Conservation (phyloP, 371 early-diverging fungal genomes). For the Mortierella sp. region DNA sequence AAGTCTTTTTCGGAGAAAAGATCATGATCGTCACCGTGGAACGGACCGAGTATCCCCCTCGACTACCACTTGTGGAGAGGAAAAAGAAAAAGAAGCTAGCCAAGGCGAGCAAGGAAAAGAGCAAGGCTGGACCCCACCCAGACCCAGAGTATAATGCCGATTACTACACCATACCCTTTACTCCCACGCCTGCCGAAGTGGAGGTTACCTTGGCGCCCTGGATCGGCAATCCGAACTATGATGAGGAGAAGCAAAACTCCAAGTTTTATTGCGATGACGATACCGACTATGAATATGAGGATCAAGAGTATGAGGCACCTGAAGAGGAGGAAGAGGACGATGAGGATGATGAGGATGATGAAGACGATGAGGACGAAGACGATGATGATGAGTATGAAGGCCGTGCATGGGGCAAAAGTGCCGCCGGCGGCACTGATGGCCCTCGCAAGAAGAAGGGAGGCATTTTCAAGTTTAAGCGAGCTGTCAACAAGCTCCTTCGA, state of each 20-base stretch:
- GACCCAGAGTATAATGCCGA: slow-evolving; percentile 44
- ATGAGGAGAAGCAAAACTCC: slow-evolving; percentile 36
- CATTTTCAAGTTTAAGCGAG: slow-evolving; percentile 46
- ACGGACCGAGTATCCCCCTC: neutral
- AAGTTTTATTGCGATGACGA: slow-evolving; percentile 38
- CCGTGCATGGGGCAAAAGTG: slow-evolving; percentile 34
- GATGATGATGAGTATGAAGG: slow-evolving; percentile 30
- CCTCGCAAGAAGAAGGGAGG: slow-evolving; percentile 43
- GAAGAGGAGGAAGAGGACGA: slow-evolving; percentile 30
- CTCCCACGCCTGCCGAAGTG: slow-evolving; percentile 39
- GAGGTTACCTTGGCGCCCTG: slow-evolving; percentile 37
- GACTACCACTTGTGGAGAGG: neutral
- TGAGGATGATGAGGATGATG: slow-evolving; percentile 32
- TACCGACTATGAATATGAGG: slow-evolving; percentile 25
- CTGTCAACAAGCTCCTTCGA: slow-evolving; percentile 33
- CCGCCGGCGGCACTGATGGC: slow-evolving; percentile 27
- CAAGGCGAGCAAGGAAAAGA: neutral
- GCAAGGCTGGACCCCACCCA: neutral
- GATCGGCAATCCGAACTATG: slow-evolving; percentile 47
- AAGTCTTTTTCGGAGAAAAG: slow-evolving; percentile 1
- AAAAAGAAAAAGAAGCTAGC: slow-evolving; percentile 2
- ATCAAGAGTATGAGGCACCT: slow-evolving; percentile 20
- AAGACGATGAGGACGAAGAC: slow-evolving; percentile 36
- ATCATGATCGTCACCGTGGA: neutral
- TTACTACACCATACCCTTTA: slow-evolving; percentile 27